phyloP scores from a whole-genome alignment of 306 rosid species.

The Dalbergia cochinchinensis region DNA sequence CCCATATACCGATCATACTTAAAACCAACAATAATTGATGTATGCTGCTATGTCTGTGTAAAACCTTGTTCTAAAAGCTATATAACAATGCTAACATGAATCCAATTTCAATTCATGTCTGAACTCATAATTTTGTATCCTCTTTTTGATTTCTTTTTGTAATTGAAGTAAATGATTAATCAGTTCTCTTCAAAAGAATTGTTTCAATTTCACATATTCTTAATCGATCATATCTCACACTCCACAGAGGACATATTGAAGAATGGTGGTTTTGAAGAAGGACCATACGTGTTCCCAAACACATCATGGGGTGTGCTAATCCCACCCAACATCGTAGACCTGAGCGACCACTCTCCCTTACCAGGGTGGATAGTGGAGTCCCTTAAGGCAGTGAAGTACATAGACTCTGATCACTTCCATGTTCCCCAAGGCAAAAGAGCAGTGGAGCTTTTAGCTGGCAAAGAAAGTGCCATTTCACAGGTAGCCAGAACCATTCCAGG shows the following conservation, averaged over 20 bases:
- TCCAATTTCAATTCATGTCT: too few relatives aligned
- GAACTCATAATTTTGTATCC: not conserved
- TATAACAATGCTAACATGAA: too few relatives aligned
- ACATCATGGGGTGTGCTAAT: constrained; percentile 73
- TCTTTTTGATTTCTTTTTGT: not conserved
- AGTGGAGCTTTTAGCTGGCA: constrained; percentile 78
- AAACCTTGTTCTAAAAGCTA: too few relatives aligned
- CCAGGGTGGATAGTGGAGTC: constrained; percentile 91
- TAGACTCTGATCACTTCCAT: constrained; percentile 69
- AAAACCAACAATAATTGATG: too few relatives aligned
- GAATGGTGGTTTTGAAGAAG: constrained; percentile 71
- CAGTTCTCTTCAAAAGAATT: not conserved
- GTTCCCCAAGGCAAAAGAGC: constrained; percentile 73
- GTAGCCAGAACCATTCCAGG: constrained; percentile 67
- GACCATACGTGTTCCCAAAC: constrained; percentile 72
- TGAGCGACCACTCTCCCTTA: constrained; percentile 69
- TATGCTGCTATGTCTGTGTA: not conserved
- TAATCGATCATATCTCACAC: not conserved
- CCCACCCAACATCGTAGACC: constrained; percentile 79
- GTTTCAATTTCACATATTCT: not conserved
- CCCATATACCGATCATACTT: too few relatives aligned
- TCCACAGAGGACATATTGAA: constrained; percentile 63
- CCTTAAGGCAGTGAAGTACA: constrained; percentile 79
- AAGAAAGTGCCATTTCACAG: constrained; percentile 81
- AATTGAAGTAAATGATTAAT: not conserved